Conservation (phyloP, 1,139 yeast species). For the Diutina scorzettiae region DNA sequence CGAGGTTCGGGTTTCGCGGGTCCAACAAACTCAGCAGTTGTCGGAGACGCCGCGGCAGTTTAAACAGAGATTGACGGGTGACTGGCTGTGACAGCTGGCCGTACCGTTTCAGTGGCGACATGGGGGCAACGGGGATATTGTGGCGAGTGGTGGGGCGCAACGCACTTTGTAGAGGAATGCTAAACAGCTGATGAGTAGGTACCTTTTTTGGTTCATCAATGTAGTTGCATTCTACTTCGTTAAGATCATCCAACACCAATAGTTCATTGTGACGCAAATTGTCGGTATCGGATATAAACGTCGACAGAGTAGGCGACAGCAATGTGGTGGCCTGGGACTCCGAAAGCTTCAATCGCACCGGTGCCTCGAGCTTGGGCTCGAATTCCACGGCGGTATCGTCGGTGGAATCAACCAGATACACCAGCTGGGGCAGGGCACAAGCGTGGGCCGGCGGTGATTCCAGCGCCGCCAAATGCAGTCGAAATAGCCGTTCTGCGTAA, state of each 20-base stretch:
- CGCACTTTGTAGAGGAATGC: neutral
- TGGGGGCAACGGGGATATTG: neutral
- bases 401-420: neutral
- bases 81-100: constrained; percentile 1
- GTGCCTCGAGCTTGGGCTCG: neutral
- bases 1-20: neutral
- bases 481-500: neutral
- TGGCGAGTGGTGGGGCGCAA: neutral
- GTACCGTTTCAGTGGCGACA: neutral
- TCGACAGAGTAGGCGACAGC: neutral
- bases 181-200: too few species aligned
- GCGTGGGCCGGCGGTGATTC: neutral
- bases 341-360: neutral
- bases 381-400: neutral
- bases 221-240: constrained; percentile 4
- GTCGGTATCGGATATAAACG: neutral
- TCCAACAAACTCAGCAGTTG: neutral
- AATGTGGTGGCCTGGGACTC: neutral
- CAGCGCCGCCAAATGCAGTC: neutral
- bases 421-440: constrained; percentile 1
- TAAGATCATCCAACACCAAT: neutral
- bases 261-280: constrained; percentile 3
- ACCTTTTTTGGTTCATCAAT: neutral
- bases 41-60: constrained; percentile 5
- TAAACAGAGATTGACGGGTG: constrained; percentile 1